Base-by-base conservation (phyloP, 257 asterid species). In the Thymus quinquecostatus region DNA sequence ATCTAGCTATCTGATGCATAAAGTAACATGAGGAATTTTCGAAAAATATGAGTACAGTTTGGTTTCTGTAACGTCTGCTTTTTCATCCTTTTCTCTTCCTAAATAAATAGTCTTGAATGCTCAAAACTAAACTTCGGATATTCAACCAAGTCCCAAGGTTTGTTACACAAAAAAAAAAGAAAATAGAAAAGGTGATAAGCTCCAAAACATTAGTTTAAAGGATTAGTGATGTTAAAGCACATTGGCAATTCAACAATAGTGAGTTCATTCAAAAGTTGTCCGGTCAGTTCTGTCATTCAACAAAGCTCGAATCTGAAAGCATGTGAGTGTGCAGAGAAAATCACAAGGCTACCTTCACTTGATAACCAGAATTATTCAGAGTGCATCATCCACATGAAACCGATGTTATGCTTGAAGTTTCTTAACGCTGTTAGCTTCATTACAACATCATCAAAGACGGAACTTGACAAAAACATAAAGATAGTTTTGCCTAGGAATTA, bases 1-100 rank as follows among this genome's bases (percentile, higher is more conserved):
- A 51, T n/a, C 70, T 50, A 51, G 32, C 45, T 36, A 50, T 72
- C 71, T 14, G 54, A 70, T 70, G 11, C 10, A n/a, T 48, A 14
- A 44, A 64, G 53, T 64, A 13, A 55, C 6, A 10, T 3, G 7
- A 44, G n/a, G 28, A 40, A 30, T 14, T 60, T n/a, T 41, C 43
- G 12, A 57, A 8, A 38, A 28, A 47, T 21, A 44, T 58, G 51
- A 56, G 30, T 10, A 43, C 4, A 41, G 50, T 32, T 54, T 0
- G 48, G 53, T 10, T n/a, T 43, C 43, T 21, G 58, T 9, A 28
- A 28, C 58, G 38, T 11, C 12, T 14, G 9, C 8, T 65, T 28
- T 64, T 12, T 44, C 49, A 11, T 2, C 10, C 49, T 44, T 38
- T 38, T 44, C 49, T 48, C 40, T 27, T 74, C 55, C 21, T 21